Base-by-base conservation (phyloP, 2,329 filamentous ascomycete species). In the Bimuria novae-zelandiae region DNA sequence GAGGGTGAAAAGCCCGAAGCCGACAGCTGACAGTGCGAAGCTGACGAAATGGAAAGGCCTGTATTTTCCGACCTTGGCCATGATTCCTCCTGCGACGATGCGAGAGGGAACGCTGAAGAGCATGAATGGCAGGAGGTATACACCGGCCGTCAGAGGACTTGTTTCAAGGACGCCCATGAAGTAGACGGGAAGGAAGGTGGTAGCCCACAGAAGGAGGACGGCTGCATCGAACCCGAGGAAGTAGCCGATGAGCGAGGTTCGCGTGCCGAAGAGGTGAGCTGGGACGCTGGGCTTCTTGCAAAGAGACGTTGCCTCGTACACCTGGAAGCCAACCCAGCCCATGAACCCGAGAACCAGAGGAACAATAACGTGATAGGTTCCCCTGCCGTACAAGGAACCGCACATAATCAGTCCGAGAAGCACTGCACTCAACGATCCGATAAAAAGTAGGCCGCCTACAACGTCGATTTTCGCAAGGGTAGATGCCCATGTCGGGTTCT, bases 331-430 rank as follows among this genome's bases (percentile, higher is more conserved):
- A 0, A 66, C 49, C 8, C 80, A 57, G 22, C 77, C 77, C 1
- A 68, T 27, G 1, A 74, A 23, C 1, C 79, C 79, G 1, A 80
- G 54, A 3, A 81, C 54, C 2, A 82, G 60, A 1, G 80, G 78
- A 0, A 72, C 57, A 5, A 82, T 58, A 3, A 78, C 67, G 1
- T 65, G 66, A 49, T 56, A 72, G 12, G 71, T 70, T 0, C 62
- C 65, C 80, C 80, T 82, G 0, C 73, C 55, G 52, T 76, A 65
- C 2, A 63, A 47, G 2, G 71, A 64, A 3, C 78, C 79, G 25
- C 73, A 79, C 52, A 69, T 76, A 3, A 75, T 73, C 0, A 81
- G 58, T 7, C 76, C 75, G 16, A 75, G 63, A 3, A 81, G 65
- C 4, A 79, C 57, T 0, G 75, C 25, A n/a, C 10, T 23, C 2